A percentile compares a stretch with the other conserved stretches of the same genome.
Evolutionary conservation across 2,329 filamentous ascomycete genomes (phyloP).

Genomic region (Aspergillus amoenus): DNA sequence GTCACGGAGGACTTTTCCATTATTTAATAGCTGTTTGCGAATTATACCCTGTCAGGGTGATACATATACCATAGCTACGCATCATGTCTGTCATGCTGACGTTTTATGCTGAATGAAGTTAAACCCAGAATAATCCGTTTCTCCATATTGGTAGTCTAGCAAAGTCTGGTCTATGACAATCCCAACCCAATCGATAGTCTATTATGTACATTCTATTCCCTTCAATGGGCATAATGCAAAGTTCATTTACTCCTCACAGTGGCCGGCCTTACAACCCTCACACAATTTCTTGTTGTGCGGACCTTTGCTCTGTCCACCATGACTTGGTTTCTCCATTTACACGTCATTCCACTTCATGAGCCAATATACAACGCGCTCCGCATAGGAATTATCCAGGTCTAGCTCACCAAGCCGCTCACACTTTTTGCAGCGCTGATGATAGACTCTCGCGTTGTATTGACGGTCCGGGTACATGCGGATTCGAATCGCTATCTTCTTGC

Average conservation of each 20-base stretch:
- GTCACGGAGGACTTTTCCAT: neutral
- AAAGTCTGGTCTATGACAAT: too few species aligned
- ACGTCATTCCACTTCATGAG: neutral
- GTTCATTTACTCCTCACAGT: too few species aligned
- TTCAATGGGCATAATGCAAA: too few species aligned
- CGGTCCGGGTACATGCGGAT: too few species aligned
- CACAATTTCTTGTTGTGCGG: neutral
- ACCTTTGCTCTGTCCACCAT: neutral
- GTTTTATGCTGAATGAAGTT: conserved; percentile 1
- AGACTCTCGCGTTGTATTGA: neutral
- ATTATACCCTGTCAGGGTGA: neutral
- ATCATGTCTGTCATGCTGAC: neutral
- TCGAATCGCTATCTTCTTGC: too few species aligned
- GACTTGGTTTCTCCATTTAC: neutral
- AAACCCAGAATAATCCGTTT: neutral
- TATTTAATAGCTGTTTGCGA: neutral
- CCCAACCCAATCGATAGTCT: neutral
- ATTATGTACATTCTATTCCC: neutral
- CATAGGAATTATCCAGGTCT: neutral
- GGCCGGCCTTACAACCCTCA: neutral
- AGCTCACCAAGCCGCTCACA: neutral
- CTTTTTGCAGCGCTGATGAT: neutral
- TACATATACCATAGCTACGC: neutral
- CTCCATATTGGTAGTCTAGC: neutral
- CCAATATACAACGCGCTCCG: neutral